Conservation (phyloP, 2,329 filamentous ascomycete species). For the Blastomyces emzantsi region DNA sequence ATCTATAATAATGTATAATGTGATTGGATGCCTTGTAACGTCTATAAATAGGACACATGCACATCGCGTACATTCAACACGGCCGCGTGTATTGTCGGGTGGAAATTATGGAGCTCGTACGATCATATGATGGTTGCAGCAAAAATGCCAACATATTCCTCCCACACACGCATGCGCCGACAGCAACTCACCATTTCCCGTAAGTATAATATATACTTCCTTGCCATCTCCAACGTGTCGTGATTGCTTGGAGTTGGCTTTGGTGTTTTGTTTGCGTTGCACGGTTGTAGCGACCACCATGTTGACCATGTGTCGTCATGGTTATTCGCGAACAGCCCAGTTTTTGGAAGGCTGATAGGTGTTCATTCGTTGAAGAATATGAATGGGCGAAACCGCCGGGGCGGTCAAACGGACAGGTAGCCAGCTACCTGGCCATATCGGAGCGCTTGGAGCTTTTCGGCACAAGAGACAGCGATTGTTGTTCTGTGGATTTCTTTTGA, state of each 20-base stretch:
- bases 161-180: slow-evolving; percentile 42
- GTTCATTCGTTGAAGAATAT: background rate
- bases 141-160: slow-evolving; percentile 38
- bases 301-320: background rate
- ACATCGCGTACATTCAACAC: slow-evolving; percentile 49
- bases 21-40: background rate
- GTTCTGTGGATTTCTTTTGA: background rate
- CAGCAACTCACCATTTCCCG: background rate
- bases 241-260: background rate
- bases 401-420: background rate
- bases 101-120: slow-evolving; percentile 50
- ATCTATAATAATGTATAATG: background rate
- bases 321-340: background rate
- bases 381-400: background rate
- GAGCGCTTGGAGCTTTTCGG: background rate
- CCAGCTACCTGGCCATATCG: background rate
- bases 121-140: slow-evolving; percentile 38
- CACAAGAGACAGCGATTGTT: background rate
- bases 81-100: slow-evolving; percentile 47
- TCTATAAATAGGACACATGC: background rate
- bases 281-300: background rate
- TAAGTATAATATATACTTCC: slow-evolving; percentile 3
- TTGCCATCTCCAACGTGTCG: slow-evolving; percentile 4
- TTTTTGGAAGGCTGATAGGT: background rate
- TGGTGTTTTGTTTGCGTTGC: background rate